phyloP scores from a whole-genome alignment of 108 stramenopile species.

The Conticribra guillardii region DNA sequence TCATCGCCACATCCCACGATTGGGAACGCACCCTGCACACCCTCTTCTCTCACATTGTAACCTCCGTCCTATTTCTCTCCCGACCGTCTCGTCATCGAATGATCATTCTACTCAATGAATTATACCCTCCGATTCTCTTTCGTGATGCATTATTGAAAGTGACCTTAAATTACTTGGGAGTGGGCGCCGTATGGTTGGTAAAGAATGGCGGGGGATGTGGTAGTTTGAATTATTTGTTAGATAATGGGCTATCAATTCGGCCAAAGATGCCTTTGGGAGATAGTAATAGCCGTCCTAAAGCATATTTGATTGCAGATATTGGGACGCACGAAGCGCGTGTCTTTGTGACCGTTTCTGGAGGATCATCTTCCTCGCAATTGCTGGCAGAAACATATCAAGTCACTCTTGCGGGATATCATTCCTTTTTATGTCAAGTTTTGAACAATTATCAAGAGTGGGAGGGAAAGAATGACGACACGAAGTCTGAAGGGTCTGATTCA shows the following conservation, averaged over 20 bases:
- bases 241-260: slow-evolving; percentile 6
- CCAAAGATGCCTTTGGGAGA: neutral
- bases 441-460: slow-evolving; percentile 18
- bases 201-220: slow-evolving; percentile 27
- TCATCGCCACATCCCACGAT: slow-evolving; percentile 15
- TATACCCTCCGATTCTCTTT: slow-evolving; percentile 24
- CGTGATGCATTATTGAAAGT: slow-evolving; percentile 33
- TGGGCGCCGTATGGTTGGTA: slow-evolving; percentile 34
- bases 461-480: slow-evolving; percentile 2
- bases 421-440: slow-evolving; percentile 27
- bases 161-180: slow-evolving; percentile 26
- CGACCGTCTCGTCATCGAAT: slow-evolving; percentile 48
- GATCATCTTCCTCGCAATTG: neutral
- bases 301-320: slow-evolving; percentile 33
- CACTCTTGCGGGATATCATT: slow-evolving; percentile 29
- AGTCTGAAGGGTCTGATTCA: too few relatives aligned
- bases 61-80: slow-evolving; percentile 40
- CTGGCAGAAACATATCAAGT: slow-evolving; percentile 31
- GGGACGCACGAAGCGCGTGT: slow-evolving; percentile 42
- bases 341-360: neutral
- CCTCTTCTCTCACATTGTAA: slow-evolving; percentile 33
- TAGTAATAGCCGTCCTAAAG: slow-evolving; percentile 14
- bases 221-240: slow-evolving; percentile 29
- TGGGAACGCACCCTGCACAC: slow-evolving; percentile 45
- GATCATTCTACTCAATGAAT: slow-evolving; percentile 26